Evolutionary conservation across 371 early-diverging fungal species (phyloP), one percentile per base, ranked within the genome.

Genomic region (Zopfochytrium polystomum): DNA sequence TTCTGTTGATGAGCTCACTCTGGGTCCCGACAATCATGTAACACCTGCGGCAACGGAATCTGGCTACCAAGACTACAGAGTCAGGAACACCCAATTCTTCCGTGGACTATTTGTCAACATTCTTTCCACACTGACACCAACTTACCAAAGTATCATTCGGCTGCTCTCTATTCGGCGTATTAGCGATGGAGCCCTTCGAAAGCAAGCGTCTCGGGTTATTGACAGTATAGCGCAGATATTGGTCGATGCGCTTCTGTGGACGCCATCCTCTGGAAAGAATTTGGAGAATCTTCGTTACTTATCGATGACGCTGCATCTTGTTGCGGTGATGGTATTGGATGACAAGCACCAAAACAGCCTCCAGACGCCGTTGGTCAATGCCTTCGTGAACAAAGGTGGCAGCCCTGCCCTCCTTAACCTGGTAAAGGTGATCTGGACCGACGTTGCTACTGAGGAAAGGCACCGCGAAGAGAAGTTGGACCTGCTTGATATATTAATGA

Each of bases 61-160:
- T n/a, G n/a, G n/a, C n/a, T n/a, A n/a, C n/a, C 80, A 82, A 26
- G 82, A 86, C 53, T 81, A 79, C 32, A 74, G 82, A 9, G 82
- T 85, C 30, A 77, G 80, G 67, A 92, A 92, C 57, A 78, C 84
- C 27, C 85, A 81, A 51, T 80, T 76, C 52, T 85, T 89, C 55
- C 81, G 79, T 58, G 68, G 80, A 47, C 68, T 90, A 6, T 71
- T 90, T 31, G 78, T 80, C 1, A 84, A 90, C 55, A 83, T 87
- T 34, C 83, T 89, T 23, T 76, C 78, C 9, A 72, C 80, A 15
- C 53, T 93, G 48, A 75, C 81, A 29, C 81, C 85, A 2, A 74
- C 86, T 38, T 85, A 88, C 58, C 87, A 87, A 76, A 86, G 89
- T 80, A 70, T 90, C 22, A 69, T 85, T 44, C 90, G 87, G 60